Evolutionary conservation across 2,329 filamentous ascomycete species (phyloP).

Genomic region (Colletotrichum orchidophilum): DNA sequence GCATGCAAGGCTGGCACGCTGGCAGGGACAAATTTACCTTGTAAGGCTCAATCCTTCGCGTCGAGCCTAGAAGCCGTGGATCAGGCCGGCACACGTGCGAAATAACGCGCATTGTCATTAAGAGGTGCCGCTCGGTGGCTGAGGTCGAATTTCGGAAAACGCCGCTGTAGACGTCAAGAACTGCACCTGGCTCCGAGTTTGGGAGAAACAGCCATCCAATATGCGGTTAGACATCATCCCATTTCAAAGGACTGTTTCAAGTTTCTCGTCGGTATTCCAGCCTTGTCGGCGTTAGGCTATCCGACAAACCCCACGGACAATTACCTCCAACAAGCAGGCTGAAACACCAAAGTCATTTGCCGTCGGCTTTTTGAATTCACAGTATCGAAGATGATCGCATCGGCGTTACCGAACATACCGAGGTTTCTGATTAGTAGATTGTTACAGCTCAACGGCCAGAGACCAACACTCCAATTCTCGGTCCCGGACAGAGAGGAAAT

Average conservation of each 20-base stretch:
- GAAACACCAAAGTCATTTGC: neutral
- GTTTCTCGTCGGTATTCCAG: neutral
- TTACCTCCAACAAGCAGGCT: neutral
- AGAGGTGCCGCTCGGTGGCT: neutral
- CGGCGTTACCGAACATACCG: neutral
- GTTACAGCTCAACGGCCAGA: neutral
- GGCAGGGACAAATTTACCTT: neutral
- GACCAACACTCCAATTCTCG: neutral
- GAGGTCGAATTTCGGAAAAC: neutral
- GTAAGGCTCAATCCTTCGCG: neutral
- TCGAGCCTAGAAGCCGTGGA: neutral
- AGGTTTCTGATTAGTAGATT: neutral
- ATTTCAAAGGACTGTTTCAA: neutral
- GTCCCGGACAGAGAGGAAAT: neutral
- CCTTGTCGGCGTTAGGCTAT: neutral
- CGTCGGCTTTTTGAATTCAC: neutral
- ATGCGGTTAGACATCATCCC: neutral
- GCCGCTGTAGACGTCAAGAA: neutral
- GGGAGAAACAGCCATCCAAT: neutral
- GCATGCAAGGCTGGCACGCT: constrained; percentile 27
- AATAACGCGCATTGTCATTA: neutral
- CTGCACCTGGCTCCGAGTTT: neutral
- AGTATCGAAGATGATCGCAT: neutral
- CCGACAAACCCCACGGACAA: neutral
- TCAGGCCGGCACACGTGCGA: neutral